Base-by-base conservation (phyloP, 2,329 filamentous ascomycete genomes). In the Monilinia fructicola region DNA sequence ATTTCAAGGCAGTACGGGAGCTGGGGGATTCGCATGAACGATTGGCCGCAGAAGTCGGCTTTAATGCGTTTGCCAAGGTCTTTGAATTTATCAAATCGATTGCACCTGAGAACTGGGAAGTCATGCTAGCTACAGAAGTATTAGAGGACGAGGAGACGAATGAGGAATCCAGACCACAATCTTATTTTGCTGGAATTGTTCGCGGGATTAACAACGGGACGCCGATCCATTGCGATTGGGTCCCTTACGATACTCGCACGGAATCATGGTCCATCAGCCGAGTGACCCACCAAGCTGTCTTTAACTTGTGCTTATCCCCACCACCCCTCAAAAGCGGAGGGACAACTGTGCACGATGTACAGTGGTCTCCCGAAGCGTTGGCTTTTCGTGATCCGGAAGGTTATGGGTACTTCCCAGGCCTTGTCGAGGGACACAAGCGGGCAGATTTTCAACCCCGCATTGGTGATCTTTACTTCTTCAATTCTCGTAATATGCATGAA, bases 141-240 rank as follows among this genome's bases (percentile, higher is more conserved):
- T n/a, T 62, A 28, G 46, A 53, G 5, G 35, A 62, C 6, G 59
- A 38, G n/a, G n/a, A 10, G 38, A 21, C 31, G n/a, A 56, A 42
- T 56, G 54, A 35, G 16, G 14, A n/a, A 12, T 10, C 35, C 4
- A 12, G 3, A 18, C 31, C 52, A 16, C 56, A 60, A 31, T 60
- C 42, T 48, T 60, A 60, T 28, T 60, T 60, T 23, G 56, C 4
- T 60, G 87, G 86, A 46, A 89, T 68, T 21, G 58, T 56, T 16
- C 40, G 18, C 76, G 71, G 23, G 76, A 69, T n/a, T 76, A 68
- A 54, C 76, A 70, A 77, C 76, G 78, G 21, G 72, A 75, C 44
- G 76, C 77, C 31, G 54, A 60, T 78, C 73, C 64, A 77, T 74
- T 60, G 68, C 67, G 44, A 71, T 48, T 67, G 70, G 70, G 53